Evolutionary conservation across 805 yeast genomes (phyloP), one percentile per base, ranked within the genome.

Genomic region (Debaryomyces hansenii): DNA sequence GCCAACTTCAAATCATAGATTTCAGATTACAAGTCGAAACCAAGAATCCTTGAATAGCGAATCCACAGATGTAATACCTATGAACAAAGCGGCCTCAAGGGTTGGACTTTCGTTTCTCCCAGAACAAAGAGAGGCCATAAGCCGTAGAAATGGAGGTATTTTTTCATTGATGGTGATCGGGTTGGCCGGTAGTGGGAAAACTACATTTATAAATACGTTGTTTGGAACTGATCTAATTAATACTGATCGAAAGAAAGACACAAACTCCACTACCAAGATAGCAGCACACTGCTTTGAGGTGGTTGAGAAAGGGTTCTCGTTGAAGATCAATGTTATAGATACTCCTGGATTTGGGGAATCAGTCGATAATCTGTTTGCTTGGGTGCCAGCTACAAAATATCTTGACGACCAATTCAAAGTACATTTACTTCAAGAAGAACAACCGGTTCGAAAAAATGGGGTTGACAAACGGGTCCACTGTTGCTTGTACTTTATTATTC

Each of bases 401-500:
- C 79, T 92, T 50, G 97, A 91, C 62, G 87, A 85, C 53, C 92
- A 88, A 65, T 85, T 85, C 63, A 51, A 82, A 80, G 64, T 64
- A 69, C 66, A 83, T 79, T 77, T 81, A 42, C 57, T 81, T 51
- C 96, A 88, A 69, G 90, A 86, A 57, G 87, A 82, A 62, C 50
- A 64, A 67, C 57, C 72, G 0, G 45, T 54, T n/a, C 53, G 76
- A 37, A 21, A 39, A 2, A 42, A 49, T 4, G 40, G 74, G 46
- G 55, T 59, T 10, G 96, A 91, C 59, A 69, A 77, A 53, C 77
- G 96, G 45, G 84, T 92, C 34, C 96, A 92, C 69, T 87, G 84
- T 31, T 90, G 97, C 62, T 64, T 92, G 38, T 92, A 90, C 69
- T 87, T 92, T 62, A 73, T 92, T 44, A 76, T 82, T 5, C 92